Evolutionary conservation across 257 asterid species (phyloP).

Genomic region (Solanum bulbocastanum): DNA sequence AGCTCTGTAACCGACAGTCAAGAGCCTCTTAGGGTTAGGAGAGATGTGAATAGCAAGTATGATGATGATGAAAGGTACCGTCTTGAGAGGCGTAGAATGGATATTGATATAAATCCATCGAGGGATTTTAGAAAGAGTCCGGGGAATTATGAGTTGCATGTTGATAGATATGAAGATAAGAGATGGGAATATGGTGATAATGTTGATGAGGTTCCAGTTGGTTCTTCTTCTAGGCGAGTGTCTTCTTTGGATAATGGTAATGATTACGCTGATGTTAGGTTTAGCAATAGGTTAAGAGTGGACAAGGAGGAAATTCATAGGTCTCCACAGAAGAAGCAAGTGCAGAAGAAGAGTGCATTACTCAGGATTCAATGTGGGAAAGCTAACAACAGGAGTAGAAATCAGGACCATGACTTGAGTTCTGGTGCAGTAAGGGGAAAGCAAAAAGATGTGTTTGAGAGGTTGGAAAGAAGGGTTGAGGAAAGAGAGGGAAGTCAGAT

Average conservation of each 20-base stretch:
- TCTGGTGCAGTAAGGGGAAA: slow-evolving; percentile 26
- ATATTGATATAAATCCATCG: neutral
- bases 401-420: slow-evolving; percentile 16
- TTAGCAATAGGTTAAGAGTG: slow-evolving; percentile 33
- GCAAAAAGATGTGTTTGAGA: slow-evolving; percentile 17
- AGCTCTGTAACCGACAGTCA: neutral
- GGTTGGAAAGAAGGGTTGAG: slow-evolving; percentile 17
- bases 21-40: slow-evolving; percentile 2
- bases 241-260: slow-evolving; percentile 11
- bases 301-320: slow-evolving; percentile 18
- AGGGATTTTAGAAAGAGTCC: neutral
- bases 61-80: neutral
- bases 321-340: slow-evolving; percentile 32
- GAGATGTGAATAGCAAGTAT: neutral
- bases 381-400: slow-evolving; percentile 26
- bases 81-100: neutral
- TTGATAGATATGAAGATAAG: slow-evolving; percentile 15
- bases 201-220: slow-evolving; percentile 10
- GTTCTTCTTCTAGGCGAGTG: slow-evolving; percentile 9
- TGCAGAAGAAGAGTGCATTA: slow-evolving; percentile 36
- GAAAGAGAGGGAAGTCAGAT: slow-evolving; percentile 47
- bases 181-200: slow-evolving; percentile 19
- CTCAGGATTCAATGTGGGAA: slow-evolving; percentile 45
- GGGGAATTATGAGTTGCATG: slow-evolving; percentile 10
- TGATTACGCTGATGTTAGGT: slow-evolving; percentile 34